A percentile compares a stretch with the other conserved stretches of the same genome.
These are phyloP conservation scores for Nothophoma quercina DNA, from an alignment of 2,329 filamentous ascomycete species.

Conservation along the genomic window DNA sequence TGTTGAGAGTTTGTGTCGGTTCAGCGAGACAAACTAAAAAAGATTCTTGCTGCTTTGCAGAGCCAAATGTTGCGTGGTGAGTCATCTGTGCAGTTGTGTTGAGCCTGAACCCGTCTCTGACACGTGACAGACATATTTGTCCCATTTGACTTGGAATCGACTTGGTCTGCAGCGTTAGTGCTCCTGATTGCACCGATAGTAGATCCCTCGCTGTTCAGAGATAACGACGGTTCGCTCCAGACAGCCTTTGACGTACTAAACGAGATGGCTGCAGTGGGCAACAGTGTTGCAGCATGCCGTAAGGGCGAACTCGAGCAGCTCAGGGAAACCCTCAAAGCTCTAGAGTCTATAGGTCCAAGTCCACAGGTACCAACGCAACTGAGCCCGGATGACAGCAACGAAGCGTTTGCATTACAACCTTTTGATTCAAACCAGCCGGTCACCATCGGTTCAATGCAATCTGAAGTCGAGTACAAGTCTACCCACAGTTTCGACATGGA, in stretches of 20 bases:
- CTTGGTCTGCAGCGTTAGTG: conserved; percentile 1
- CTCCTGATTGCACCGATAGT: background rate
- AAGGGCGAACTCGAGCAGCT: background rate
- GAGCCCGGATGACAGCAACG: background rate
- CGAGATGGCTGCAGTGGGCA: background rate
- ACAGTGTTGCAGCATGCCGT: background rate
- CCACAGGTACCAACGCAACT: background rate
- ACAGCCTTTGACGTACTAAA: background rate
- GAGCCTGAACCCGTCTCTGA: too few relatives aligned
- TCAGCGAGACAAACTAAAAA: background rate
- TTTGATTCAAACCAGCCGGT: background rate
- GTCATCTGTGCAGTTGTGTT: too few relatives aligned
- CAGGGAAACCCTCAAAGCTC: background rate
- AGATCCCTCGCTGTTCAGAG: background rate
- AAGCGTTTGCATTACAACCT: background rate
- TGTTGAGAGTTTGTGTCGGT: background rate
- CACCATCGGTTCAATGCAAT: background rate
- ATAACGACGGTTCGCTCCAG: background rate
- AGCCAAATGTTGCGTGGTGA: background rate
- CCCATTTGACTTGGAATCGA: background rate
- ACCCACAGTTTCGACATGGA: conserved; percentile 3
- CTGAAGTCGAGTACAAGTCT: background rate
- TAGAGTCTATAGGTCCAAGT: background rate
- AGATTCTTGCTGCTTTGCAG: background rate
- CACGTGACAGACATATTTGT: background rate